These are phyloP conservation scores for Paralagenidium karlingii DNA, from an alignment of 352 stramenopile genomes.

Conservation along the genomic window DNA sequence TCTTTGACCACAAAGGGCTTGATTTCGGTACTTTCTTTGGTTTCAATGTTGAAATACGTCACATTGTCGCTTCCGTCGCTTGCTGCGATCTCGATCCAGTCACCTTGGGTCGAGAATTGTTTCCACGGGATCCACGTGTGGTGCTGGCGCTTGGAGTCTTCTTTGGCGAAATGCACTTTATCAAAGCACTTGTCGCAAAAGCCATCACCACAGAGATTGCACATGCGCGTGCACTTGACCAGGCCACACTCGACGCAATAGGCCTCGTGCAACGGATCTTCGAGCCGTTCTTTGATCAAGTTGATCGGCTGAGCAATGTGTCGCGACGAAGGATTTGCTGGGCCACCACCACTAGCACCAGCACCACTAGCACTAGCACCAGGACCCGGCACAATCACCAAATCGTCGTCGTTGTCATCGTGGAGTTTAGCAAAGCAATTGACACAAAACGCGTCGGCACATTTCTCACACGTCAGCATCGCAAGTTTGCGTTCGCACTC, in stretches of 20 bases:
- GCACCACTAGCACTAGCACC: no score
- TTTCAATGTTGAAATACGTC: slow-evolving; percentile 65
- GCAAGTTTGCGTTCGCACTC: slow-evolving; percentile 34
- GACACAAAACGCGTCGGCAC: slow-evolving; percentile 46
- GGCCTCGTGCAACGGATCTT: slow-evolving; percentile 26
- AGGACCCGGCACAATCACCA: no score
- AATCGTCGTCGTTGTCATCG: slow-evolving; percentile 16
- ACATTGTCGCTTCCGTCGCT: slow-evolving; percentile 25
- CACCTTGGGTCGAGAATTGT: slow-evolving; percentile 28
- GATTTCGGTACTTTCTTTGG: slow-evolving; percentile 50
- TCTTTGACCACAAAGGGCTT: slow-evolving; percentile 33
- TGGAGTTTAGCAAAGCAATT: slow-evolving; percentile 30
- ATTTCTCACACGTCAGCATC: slow-evolving; percentile 31
- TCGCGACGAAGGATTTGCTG: no score
- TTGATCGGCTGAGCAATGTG: no score
- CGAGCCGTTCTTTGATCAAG: slow-evolving; percentile 40
- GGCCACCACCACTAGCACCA: no score
- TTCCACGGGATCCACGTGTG: slow-evolving; percentile 55
- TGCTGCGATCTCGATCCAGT: slow-evolving; percentile 77
- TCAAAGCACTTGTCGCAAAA: slow-evolving; percentile 57
- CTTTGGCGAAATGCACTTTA: slow-evolving; percentile 29
- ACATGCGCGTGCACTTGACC: slow-evolving; percentile 22
- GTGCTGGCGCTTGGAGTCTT: slow-evolving; percentile 32
- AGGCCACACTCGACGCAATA: slow-evolving; percentile 68
- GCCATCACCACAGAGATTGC: slow-evolving; percentile 67